Evolutionary conservation across 2,329 filamentous ascomycete species (phyloP), one percentile per base, ranked within the genome.

Genomic region (Aspergillus sclerotialis): DNA sequence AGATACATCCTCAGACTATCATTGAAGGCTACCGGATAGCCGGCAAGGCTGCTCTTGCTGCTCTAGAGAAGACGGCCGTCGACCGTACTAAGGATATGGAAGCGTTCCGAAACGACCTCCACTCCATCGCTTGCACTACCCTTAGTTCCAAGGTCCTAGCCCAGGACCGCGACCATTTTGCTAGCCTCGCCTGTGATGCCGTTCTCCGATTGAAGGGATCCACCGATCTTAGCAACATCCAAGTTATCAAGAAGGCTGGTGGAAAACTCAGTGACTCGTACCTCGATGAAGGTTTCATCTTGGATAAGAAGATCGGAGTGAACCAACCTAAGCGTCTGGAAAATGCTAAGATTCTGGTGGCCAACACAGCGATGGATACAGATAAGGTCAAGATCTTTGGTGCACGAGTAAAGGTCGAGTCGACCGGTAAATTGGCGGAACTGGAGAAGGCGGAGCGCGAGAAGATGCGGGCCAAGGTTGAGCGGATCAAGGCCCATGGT

Each of bases 381-480:
- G 92, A 98, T 69, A 98, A 98, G 75, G 86, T 98, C 70, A 98
- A 98, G 76, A 96, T 98, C 55, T 98, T 98, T 54, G 92, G 92
- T 44, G 92, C 92, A 11, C 80, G 90, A 39, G 87, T 98, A 55
- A 96, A 96, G 76, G 92, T 98, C 40, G 84, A 86, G 49, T 90
- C 87, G 19, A 98, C 92, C 3, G 87, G 87, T 61, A 95, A 96
- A 73, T 76, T 98, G 32, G 92, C 92, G n/a, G 92, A 98, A 55
- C 73, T 98, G 35, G 92, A 98, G 66, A 94, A 93, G 75, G 92
- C 92, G 5, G 92, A 96, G 72, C 84, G 87, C 55, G 92, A 98
- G 55, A 96, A 96, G 80, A 98, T 98, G 92, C 93, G 89, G 75
- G 84, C 85, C 47, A 98, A 98, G 76, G 92, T 98, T 29, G 92